phyloP scores from a whole-genome alignment of 2,329 filamentous ascomycete genomes.

The Phyllosticta paracitricarpa region DNA sequence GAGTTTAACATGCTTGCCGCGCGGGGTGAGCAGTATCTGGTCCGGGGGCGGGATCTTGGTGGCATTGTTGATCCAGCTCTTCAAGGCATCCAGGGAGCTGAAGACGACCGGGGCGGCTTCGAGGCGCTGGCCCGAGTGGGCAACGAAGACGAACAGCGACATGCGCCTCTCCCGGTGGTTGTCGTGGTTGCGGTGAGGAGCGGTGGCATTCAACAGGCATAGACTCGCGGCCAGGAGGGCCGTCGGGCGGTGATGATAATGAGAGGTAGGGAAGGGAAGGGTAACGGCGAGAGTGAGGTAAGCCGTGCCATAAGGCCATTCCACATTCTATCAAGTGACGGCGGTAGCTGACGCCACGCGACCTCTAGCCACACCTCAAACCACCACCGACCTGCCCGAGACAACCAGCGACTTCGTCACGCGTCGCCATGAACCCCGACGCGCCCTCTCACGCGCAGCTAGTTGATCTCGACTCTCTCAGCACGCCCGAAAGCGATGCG shows the following conservation, averaged over 20 bases:
- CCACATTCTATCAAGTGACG: neutral
- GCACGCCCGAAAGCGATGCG: conserved; percentile 35
- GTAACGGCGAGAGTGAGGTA: conserved; percentile 9
- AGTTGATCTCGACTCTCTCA: conserved; percentile 26
- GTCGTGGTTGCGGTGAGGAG: neutral
- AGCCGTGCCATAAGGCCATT: neutral
- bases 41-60: conserved; percentile 64
- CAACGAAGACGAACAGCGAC: conserved; percentile 83
- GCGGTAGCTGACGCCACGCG: neutral
- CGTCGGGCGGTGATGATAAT: conserved; percentile 9
- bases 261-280: conserved; percentile 15
- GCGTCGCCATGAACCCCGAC: conserved; percentile 4
- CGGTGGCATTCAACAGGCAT: conserved; percentile 2
- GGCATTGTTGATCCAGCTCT: conserved; percentile 66
- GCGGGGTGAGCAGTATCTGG: conserved; percentile 77
- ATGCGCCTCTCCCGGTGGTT: conserved; percentile 45
- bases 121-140: conserved; percentile 83
- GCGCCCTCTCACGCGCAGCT: neutral
- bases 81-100: conserved; percentile 72
- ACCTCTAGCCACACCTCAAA: conserved; percentile 4
- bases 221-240: neutral
- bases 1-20: conserved; percentile 74
- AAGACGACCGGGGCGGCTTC: conserved; percentile 67
- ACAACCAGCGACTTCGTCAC: conserved; percentile 6
- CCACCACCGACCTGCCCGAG: conserved; percentile 1